Base-by-base conservation (phyloP, 2,329 filamentous ascomycete genomes). In the Phialocephala subalpina region DNA sequence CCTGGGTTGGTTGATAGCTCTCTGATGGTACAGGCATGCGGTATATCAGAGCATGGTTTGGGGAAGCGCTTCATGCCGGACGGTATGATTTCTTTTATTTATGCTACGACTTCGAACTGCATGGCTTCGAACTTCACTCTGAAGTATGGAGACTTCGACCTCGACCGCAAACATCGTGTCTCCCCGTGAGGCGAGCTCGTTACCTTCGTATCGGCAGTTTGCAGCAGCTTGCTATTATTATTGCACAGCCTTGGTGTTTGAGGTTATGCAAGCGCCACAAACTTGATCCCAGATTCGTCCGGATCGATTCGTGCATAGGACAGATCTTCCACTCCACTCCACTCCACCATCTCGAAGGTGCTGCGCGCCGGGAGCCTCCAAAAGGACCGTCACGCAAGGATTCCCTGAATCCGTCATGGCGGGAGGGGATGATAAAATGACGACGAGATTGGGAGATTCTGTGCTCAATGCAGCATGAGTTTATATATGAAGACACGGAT, bases 21-120 rank as follows among this genome's bases (percentile, higher is more conserved):
- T n/a, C n/a, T n/a, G n/a, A n/a, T n/a, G 20, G 27, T 52, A 33
- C 59, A 61, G 27, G 58, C 58, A 36, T 42, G 33, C 49, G 14
- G 45, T 53, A 38, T 49, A 40, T 35, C 64, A 62, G 49, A 36
- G 47, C 49, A 55, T 56, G 35, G 62, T 67, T 67, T 65, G 66
- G 63, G 60, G 62, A 67, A 65, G 62, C 66, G 62, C 66, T 67
- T 63, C 53, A 65, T 67, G 66, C 57, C 63, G 57, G 56, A 27
- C 36, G 40, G 22, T 20, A 29, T 22, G 2, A 29, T 53, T 18
- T 53, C 25, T 53, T 53, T 53, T 53, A 29, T 53, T 53, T 53
- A 53, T 29, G 49, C 49, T 33, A 3, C 49, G 11, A 49, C 22
- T 18, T 9, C 25, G 6, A 18, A 53, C 9, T 12, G 25, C 3